Evolutionary conservation across 2,329 filamentous ascomycete species (phyloP).

Genomic region (Apiospora hydei): DNA sequence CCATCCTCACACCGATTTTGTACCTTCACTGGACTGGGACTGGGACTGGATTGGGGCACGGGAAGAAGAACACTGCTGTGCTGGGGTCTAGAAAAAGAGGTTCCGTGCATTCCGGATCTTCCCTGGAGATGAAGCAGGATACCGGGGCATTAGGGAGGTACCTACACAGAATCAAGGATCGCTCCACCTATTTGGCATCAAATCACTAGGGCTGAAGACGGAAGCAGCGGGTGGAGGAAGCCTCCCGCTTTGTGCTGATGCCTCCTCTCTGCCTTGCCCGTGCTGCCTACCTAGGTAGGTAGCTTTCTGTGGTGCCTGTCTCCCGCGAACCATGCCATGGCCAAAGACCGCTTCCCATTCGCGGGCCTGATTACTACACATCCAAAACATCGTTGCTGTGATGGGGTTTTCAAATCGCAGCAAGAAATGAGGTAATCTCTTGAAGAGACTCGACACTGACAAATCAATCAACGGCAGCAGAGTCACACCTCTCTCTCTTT

Average conservation of each 20-base stretch:
- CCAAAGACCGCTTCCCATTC: background rate
- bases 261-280: slow-evolving; percentile 8
- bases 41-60: background rate
- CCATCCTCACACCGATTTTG: background rate
- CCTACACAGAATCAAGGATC: background rate
- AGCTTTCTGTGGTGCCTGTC: background rate
- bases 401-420: background rate
- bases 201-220: background rate
- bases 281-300: background rate
- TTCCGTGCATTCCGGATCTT: slow-evolving; percentile 18
- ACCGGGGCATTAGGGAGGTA: background rate
- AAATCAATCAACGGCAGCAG: background rate
- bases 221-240: slow-evolving; percentile 18
- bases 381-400: background rate
- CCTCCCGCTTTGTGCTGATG: slow-evolving; percentile 12
- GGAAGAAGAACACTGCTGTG: slow-evolving; percentile 2
- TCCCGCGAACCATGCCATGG: slow-evolving; percentile 15
- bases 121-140: background rate
- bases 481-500: background rate
- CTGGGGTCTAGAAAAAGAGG: background rate
- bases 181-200: background rate
- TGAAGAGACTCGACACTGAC: background rate
- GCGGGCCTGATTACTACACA: background rate
- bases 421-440: slow-evolving; percentile 12
- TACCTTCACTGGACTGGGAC: background rate